phyloP scores from a whole-genome alignment of 2,329 filamentous ascomycete species.

The Sclerotinia nivalis region DNA sequence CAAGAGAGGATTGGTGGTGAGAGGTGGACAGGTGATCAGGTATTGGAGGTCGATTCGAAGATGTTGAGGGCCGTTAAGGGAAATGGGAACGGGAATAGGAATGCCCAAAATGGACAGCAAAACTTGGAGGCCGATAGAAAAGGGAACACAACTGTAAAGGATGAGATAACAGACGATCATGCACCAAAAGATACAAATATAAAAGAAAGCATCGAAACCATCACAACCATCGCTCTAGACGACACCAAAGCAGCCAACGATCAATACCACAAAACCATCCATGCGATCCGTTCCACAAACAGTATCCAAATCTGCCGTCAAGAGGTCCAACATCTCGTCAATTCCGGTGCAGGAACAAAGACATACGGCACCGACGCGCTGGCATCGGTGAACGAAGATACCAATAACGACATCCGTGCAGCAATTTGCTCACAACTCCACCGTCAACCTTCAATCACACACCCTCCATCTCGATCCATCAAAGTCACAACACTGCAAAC shows the following conservation, averaged over 20 bases:
- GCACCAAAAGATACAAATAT: slow-evolving; percentile 43
- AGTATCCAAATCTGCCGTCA: slow-evolving; percentile 43
- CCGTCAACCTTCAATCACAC: slow-evolving; percentile 49
- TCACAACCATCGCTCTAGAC: slow-evolving; percentile 45
- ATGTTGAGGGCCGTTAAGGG: slow-evolving; percentile 48
- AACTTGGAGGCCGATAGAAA: slow-evolving; percentile 8
- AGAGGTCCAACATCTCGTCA: slow-evolving; percentile 28
- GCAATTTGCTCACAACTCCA: slow-evolving; percentile 53
- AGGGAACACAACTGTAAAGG: slow-evolving; percentile 21
- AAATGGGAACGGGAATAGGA: slow-evolving; percentile 18
- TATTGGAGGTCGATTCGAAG: slow-evolving; percentile 49
- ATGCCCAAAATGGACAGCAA: slow-evolving; percentile 26
- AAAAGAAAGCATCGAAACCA: slow-evolving; percentile 43
- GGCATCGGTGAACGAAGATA: slow-evolving; percentile 40
- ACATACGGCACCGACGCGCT: not conserved
- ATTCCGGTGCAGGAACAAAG: slow-evolving; percentile 23
- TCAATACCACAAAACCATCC: slow-evolving; percentile 47
- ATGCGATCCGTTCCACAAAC: slow-evolving; percentile 45
- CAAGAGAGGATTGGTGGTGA: not conserved
- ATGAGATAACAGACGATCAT: slow-evolving; percentile 45
- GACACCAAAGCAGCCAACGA: slow-evolving; percentile 48
- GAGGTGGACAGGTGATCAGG: slow-evolving; percentile 38
- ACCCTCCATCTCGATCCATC: slow-evolving; percentile 51
- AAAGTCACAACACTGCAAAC: slow-evolving; percentile 51
- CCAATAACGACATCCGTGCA: slow-evolving; percentile 48